A percentile compares a stretch with the other conserved stretches of the same genome.
Evolutionary conservation across 371 early-diverging fungal species (phyloP).

Genomic region (Haplosporangium sp.): DNA sequence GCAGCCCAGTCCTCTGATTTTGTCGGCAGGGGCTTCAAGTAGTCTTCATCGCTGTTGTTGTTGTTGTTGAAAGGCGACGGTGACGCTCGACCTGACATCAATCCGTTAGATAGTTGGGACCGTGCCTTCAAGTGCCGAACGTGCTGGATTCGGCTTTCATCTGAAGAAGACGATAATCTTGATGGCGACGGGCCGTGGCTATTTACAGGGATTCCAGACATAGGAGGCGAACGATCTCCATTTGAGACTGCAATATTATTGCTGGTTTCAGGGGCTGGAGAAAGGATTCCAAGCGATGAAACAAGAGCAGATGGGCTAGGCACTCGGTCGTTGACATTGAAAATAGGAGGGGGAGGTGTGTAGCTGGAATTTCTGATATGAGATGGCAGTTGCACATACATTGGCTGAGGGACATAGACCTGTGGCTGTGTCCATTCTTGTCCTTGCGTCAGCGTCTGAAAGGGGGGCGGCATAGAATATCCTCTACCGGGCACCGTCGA

Average conservation of each 20-base stretch:
- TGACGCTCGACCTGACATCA: constrained; percentile 17
- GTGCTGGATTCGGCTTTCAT: constrained; percentile 22
- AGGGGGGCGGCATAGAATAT: background rate
- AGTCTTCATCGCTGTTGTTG: constrained; percentile 10
- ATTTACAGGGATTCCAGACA: background rate
- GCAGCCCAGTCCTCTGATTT: constrained; percentile 51
- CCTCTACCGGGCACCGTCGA: background rate
- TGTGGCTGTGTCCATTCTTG: background rate
- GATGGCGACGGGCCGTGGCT: constrained; percentile 7
- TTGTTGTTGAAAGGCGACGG: constrained; percentile 10
- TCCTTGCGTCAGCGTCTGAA: background rate
- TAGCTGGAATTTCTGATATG: background rate
- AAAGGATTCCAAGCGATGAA: constrained; percentile 25
- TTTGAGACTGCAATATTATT: background rate
- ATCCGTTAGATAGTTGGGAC: constrained; percentile 2
- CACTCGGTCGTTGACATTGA: background rate
- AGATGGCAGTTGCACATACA: background rate
- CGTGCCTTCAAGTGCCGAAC: constrained; percentile 19
- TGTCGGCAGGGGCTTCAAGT: constrained; percentile 18
- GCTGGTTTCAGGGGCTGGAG: constrained; percentile 9
- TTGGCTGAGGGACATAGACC: constrained; percentile 12
- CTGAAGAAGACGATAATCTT: constrained; percentile 11
- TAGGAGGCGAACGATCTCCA: constrained; percentile 4
- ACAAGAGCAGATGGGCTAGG: constrained; percentile 28
- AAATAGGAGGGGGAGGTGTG: constrained; percentile 4